Percentiles rank a stretch among this genome's conserved stretches.
phyloP scores from a whole-genome alignment of 441 rosid species.

The Populus tomentosa region DNA sequence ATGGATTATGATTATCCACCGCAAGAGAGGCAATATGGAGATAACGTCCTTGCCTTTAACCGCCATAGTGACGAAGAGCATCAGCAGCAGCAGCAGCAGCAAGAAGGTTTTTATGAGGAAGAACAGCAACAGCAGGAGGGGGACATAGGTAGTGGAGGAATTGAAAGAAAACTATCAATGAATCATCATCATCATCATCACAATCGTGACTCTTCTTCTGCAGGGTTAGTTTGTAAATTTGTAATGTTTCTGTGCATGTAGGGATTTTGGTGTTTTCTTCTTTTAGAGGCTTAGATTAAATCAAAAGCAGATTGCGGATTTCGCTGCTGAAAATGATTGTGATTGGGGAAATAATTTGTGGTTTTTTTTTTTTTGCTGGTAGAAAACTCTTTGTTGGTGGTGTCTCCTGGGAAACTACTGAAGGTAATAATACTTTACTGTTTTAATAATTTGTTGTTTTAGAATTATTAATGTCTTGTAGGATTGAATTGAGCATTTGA shows the following conservation, averaged over 20 bases:
- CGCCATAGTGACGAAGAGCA: slow-evolving; percentile 10
- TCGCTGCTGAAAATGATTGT: background rate
- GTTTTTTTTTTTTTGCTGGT: slow-evolving; percentile 10
- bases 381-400: slow-evolving; percentile 39
- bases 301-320: background rate
- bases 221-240: no score
- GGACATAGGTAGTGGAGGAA: slow-evolving; percentile 6
- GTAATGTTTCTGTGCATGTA: background rate
- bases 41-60: slow-evolving; percentile 4
- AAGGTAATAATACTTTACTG: slow-evolving; percentile 8
- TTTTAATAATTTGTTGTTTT: background rate
- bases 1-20: slow-evolving; percentile 27
- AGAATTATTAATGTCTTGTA: background rate
- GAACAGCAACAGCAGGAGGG: background rate
- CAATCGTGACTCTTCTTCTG: no score
- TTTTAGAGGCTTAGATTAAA: background rate
- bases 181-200: background rate
- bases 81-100: background rate
- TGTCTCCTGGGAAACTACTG: slow-evolving; percentile 33
- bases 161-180: slow-evolving; percentile 12
- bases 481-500: background rate
- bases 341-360: slow-evolving; percentile 6
- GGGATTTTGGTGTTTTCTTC: background rate
- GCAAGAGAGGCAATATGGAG: slow-evolving; percentile 9
- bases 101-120: background rate